These are phyloP conservation scores for Solanum chilense DNA, from an alignment of 257 asterid genomes.

Conservation along the genomic window DNA sequence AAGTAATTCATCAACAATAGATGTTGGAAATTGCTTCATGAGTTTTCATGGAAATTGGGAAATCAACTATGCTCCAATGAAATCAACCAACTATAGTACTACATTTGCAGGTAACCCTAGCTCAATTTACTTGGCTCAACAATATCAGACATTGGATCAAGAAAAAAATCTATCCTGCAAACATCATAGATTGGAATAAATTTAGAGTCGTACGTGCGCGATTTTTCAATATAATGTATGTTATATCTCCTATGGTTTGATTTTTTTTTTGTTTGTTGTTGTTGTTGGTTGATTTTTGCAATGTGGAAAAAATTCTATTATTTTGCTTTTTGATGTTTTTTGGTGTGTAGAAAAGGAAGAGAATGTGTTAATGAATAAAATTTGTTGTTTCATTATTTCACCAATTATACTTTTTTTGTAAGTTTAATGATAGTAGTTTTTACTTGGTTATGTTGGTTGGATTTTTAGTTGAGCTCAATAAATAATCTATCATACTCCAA, in stretches of 20 bases:
- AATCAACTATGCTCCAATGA: slow-evolving; percentile 1
- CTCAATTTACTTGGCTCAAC: slow-evolving; percentile 22
- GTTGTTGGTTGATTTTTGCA: neutral
- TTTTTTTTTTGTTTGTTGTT: neutral
- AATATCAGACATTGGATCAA: neutral
- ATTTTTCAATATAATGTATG: neutral
- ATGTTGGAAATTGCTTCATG: slow-evolving; percentile 16
- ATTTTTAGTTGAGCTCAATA: neutral
- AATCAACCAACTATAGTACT: neutral
- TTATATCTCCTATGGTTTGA: neutral
- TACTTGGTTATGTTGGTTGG: neutral
- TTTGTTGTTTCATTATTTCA: neutral
- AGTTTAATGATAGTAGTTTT: neutral
- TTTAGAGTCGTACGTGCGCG: neutral
- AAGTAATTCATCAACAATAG: neutral
- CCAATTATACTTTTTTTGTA: neutral
- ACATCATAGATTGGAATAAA: neutral
- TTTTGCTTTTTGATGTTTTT: neutral
- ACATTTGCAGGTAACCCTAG: slow-evolving; percentile 34
- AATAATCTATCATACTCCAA: neutral
- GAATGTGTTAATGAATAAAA: neutral
- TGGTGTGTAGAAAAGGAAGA: neutral
- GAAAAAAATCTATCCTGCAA: neutral
- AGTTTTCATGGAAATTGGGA: slow-evolving; percentile 39
- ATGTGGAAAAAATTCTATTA: neutral